Percentiles rank a stretch among this genome's conserved stretches.
These are phyloP conservation scores for Exsudoporus frostii DNA, from an alignment of 768 basidiomycete genomes.

Conservation along the genomic window DNA sequence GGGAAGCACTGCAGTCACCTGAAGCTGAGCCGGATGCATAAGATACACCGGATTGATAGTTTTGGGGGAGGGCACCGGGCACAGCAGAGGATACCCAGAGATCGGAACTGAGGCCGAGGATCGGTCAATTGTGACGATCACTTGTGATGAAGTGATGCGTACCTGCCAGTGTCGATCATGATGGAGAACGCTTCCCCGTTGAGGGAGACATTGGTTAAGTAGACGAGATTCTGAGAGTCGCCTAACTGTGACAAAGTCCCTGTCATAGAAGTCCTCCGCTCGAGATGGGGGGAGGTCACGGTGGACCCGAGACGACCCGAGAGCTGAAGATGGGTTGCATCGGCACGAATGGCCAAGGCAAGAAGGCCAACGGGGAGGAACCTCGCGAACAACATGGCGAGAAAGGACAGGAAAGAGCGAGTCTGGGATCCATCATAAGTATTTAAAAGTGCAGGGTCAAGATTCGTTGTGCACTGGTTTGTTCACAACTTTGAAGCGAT, in stretches of 20 bases:
- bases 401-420: not conserved
- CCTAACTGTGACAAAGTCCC: conserved; percentile 26
- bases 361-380: conserved; percentile 13
- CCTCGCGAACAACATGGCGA: conserved; percentile 8
- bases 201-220: conserved; percentile 39
- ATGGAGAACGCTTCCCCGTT: conserved; percentile 34
- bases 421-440: not conserved
- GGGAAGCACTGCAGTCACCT: conserved; percentile 33
- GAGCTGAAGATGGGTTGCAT: conserved; percentile 16
- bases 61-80: conserved; percentile 37
- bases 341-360: not conserved
- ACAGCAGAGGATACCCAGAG: conserved; percentile 54
- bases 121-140: not conserved
- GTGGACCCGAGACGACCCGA: conserved; percentile 11
- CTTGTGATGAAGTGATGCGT: not conserved
- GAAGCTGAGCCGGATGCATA: conserved; percentile 55
- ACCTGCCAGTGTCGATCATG: conserved; percentile 48
- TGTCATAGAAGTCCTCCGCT: conserved; percentile 27
- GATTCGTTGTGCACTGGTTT: too few relatives aligned
- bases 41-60: conserved; percentile 36
- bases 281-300: conserved; percentile 10
- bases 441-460: not conserved
- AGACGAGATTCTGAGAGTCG: conserved; percentile 34
- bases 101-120: conserved; percentile 51
- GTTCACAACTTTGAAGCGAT: too few relatives aligned